Percentiles rank a stretch among this genome's conserved stretches.
phyloP scores from a whole-genome alignment of 805 yeast genomes.

The Candida glaebosa region DNA sequence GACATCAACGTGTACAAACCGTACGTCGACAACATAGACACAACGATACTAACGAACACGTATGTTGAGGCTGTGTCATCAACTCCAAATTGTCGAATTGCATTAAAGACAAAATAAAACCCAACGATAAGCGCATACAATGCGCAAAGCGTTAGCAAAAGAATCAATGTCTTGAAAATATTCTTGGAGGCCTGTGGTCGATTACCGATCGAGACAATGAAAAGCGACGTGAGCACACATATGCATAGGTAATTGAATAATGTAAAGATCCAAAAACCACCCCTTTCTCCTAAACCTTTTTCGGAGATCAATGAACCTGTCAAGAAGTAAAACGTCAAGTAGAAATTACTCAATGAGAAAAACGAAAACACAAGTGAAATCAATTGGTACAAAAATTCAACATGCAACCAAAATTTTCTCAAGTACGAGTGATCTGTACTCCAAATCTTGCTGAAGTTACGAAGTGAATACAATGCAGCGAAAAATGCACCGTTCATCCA shows the following conservation, averaged over 20 bases:
- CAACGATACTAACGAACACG: constrained; percentile 70
- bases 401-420: constrained; percentile 66
- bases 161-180: constrained; percentile 69
- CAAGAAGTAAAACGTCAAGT: constrained; percentile 85
- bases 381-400: constrained; percentile 84
- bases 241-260: constrained; percentile 82
- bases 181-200: constrained; percentile 94
- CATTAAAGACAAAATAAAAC: constrained; percentile 65
- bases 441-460: constrained; percentile 77
- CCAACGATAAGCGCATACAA: constrained; percentile 80
- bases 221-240: constrained; percentile 80
- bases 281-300: constrained; percentile 50
- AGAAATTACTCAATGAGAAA: constrained; percentile 90
- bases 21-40: constrained; percentile 85
- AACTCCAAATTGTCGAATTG: constrained; percentile 41
- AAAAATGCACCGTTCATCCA: constrained; percentile 97
- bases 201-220: constrained; percentile 93
- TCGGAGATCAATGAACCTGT: constrained; percentile 71
- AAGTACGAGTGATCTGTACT: constrained; percentile 65
- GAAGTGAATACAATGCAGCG: constrained; percentile 84
- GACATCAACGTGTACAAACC: constrained; percentile 86
- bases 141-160: constrained; percentile 73
- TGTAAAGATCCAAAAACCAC: constrained; percentile 83
- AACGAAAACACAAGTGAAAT: constrained; percentile 78
- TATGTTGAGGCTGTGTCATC: constrained; percentile 38